phyloP scores from a whole-genome alignment of 805 yeast species.

The Candida berthetii region DNA sequence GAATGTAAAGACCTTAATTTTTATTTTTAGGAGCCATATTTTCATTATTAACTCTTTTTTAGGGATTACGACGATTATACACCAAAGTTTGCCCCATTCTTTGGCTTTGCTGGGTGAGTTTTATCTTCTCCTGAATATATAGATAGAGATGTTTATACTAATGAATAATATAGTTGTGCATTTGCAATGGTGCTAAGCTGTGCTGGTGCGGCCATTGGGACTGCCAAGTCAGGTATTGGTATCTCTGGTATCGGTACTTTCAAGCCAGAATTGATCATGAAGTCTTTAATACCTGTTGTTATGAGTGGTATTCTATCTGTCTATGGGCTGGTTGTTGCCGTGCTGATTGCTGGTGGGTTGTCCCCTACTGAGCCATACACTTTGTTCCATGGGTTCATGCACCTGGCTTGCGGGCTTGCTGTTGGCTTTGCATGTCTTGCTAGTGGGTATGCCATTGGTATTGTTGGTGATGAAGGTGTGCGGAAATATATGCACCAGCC shows the following conservation, averaged over 20 bases:
- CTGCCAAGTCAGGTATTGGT: constrained; percentile 98
- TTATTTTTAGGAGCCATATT: too few species aligned
- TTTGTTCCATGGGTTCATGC: constrained; percentile 95
- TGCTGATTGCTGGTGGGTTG: constrained; percentile 86
- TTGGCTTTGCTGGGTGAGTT: constrained; percentile 86
- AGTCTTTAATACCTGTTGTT: constrained; percentile 91
- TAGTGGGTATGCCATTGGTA: constrained; percentile 94
- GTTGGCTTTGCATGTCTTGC: constrained; percentile 97
- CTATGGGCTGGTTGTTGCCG: constrained; percentile 95
- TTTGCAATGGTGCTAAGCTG: constrained; percentile 88
- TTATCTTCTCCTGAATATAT: constrained; percentile 3
- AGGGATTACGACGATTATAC: constrained; percentile 45
- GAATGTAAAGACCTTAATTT: too few species aligned
- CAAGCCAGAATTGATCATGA: constrained; percentile 96
- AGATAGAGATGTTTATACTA: constrained; percentile 2
- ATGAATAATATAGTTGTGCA: constrained; percentile 50
- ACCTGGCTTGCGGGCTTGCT: constrained; percentile 88
- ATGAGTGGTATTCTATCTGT: constrained; percentile 98
- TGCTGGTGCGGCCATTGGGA: constrained; percentile 98
- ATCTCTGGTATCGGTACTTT: constrained; percentile 97
- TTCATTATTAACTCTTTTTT: too few species aligned
- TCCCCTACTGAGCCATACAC: constrained; percentile 77
- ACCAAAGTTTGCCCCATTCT: constrained; percentile 93
- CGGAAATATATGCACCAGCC: constrained; percentile 87
- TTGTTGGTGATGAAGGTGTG: constrained; percentile 91